These are phyloP conservation scores for Strigomonas galati DNA, from an alignment of 208 protist species.

Conservation along the genomic window DNA sequence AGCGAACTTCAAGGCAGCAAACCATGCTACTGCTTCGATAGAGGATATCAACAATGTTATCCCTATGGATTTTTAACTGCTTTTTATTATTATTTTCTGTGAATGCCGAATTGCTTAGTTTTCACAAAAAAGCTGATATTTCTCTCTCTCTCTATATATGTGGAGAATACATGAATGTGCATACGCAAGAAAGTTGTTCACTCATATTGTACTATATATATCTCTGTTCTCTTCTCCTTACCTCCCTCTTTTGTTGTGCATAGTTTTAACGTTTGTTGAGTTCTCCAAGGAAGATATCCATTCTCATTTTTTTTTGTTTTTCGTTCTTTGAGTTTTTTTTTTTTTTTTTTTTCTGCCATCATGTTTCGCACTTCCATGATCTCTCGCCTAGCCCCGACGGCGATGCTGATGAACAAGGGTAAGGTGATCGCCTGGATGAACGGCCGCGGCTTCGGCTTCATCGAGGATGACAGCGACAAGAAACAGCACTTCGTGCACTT, in stretches of 20 bases:
- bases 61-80: no score
- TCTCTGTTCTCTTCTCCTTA: not conserved
- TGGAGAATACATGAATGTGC: no score
- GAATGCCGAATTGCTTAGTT: no score
- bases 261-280: not conserved
- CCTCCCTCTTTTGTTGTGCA: not conserved
- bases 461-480: constrained; percentile 88
- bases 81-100: no score
- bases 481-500: constrained; percentile 93
- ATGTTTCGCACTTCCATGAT: constrained; percentile 73
- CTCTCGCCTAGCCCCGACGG: constrained; percentile 48
- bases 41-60: no score
- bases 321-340: not conserved
- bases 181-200: constrained; percentile 1
- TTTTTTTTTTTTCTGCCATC: constrained; percentile 12
- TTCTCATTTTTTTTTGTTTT: constrained; percentile 24
- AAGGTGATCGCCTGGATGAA: constrained; percentile 90
- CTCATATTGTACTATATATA: constrained; percentile 2
- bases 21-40: no score
- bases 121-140: no score
- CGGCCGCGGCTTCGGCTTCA: constrained; percentile 88
- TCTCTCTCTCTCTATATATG: no score
- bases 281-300: not conserved
- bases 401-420: constrained; percentile 75
- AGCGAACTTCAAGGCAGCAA: no score